phyloP scores from a whole-genome alignment of 2,329 filamentous ascomycete genomes.

The Penicillium sp. region DNA sequence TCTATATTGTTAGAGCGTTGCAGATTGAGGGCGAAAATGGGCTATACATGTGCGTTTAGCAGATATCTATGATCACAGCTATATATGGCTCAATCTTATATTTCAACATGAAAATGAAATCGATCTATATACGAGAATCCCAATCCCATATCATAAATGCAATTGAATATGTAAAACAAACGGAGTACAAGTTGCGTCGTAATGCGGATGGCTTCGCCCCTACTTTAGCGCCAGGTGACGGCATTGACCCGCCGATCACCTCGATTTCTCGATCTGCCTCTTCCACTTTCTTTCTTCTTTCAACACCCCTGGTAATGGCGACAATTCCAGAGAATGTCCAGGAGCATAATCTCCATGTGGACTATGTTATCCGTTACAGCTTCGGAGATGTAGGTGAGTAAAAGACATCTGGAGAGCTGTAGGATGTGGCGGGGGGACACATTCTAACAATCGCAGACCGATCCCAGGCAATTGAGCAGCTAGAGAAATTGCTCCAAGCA shows the following conservation, averaged over 20 bases:
- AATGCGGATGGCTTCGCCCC: not conserved
- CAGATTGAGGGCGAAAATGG: not conserved
- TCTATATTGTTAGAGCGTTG: not conserved
- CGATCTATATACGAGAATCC: not conserved
- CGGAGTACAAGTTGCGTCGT: not conserved
- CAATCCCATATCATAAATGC: not conserved
- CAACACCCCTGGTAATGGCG: slow-evolving; percentile 23
- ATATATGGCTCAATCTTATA: not conserved
- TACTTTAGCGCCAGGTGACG: slow-evolving; percentile 17
- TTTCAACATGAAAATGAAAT: not conserved
- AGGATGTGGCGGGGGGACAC: not conserved
- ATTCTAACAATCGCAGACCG: slow-evolving; percentile 51
- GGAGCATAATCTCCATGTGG: slow-evolving; percentile 66
- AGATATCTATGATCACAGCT: not conserved
- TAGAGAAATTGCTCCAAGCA: slow-evolving; percentile 73
- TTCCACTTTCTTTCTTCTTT: slow-evolving; percentile 4
- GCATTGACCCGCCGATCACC: slow-evolving; percentile 12
- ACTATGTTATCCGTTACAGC: slow-evolving; percentile 83
- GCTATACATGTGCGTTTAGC: not conserved
- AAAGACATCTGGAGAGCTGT: not conserved
- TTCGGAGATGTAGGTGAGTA: slow-evolving; percentile 63
- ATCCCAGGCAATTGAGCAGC: slow-evolving; percentile 67
- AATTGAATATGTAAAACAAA: not conserved
- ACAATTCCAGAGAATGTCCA: slow-evolving; percentile 25
- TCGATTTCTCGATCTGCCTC: slow-evolving; percentile 5